phyloP scores from a whole-genome alignment of 192 early-diverging fungal species.

The Rhizophagus clarus region DNA sequence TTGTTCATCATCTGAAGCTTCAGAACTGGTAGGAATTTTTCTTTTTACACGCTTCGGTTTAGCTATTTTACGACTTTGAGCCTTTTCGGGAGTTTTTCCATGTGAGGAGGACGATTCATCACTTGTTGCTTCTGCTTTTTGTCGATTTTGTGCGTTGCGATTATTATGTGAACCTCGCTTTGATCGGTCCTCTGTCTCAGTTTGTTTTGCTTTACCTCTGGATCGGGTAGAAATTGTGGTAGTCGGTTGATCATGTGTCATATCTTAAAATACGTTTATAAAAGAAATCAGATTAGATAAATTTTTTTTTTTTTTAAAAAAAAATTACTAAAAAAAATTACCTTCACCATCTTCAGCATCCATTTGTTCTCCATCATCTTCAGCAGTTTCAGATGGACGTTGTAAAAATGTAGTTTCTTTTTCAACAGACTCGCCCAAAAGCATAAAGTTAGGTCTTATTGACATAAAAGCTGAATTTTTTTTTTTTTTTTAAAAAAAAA shows the following conservation, averaged over 20 bases:
- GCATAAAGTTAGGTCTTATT: background rate
- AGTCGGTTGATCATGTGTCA: background rate
- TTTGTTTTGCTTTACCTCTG: conserved; percentile 1
- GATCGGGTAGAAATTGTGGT: background rate
- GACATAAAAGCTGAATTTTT: background rate
- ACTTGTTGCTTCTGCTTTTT: background rate
- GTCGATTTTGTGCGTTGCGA: background rate
- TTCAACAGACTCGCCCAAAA: background rate
- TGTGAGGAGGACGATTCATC: background rate
- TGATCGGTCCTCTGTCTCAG: background rate
- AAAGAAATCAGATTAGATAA: no score
- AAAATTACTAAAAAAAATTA: background rate
- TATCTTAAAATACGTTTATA: background rate
- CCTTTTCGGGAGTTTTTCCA: background rate
- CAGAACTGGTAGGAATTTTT: background rate
- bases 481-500: no score
- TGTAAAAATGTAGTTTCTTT: background rate
- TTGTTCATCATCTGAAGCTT: background rate
- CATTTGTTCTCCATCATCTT: background rate
- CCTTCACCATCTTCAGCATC: background rate
- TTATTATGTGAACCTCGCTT: background rate
- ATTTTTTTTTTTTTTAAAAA: background rate
- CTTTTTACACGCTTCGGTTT: background rate
- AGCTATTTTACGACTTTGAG: background rate
- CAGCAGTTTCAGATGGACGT: background rate